Evolutionary conservation across 2,329 filamentous ascomycete genomes (phyloP).

Genomic region (Aureobasidium leucospermi): DNA sequence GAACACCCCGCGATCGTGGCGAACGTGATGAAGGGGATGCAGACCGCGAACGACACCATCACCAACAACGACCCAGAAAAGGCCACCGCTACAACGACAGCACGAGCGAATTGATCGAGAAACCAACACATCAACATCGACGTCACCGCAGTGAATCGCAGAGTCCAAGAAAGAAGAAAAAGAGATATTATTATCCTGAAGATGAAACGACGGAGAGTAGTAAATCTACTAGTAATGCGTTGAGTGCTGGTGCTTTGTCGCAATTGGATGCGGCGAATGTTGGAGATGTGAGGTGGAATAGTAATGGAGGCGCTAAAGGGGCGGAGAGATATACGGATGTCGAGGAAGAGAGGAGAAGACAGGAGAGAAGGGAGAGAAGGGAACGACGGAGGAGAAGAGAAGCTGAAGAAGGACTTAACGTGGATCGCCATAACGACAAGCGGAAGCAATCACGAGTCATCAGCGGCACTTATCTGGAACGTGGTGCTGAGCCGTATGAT

Average conservation of each 20-base stretch:
- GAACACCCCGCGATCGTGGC: not conserved
- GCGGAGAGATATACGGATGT: constrained; percentile 6
- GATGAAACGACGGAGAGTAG: not conserved
- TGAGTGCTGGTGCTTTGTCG: constrained; percentile 54
- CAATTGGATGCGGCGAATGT: constrained; percentile 48
- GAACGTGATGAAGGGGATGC: constrained; percentile 17
- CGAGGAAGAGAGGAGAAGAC: constrained; percentile 7
- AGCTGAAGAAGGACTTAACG: constrained; percentile 5
- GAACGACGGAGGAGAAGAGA: constrained; percentile 40
- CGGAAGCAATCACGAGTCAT: constrained; percentile 29
- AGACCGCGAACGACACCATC: constrained; percentile 15
- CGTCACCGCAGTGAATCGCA: not conserved
- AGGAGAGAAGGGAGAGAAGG: constrained; percentile 21
- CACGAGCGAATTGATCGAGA: constrained; percentile 20
- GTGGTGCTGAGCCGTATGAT: constrained; percentile 30
- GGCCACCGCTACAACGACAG: constrained; percentile 30
- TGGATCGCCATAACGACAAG: constrained; percentile 19
- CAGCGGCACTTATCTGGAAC: constrained; percentile 41
- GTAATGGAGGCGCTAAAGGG: constrained; percentile 4
- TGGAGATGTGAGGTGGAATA: constrained; percentile 10
- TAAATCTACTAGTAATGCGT: constrained; percentile 25
- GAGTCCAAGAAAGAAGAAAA: not conserved
- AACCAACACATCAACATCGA: not conserved
- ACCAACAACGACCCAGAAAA: constrained; percentile 23
- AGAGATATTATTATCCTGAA: not conserved